These are phyloP conservation scores for Alopecurus myosuroides DNA, from an alignment of 176 grass and related monocot genomes.

Conservation along the genomic window DNA sequence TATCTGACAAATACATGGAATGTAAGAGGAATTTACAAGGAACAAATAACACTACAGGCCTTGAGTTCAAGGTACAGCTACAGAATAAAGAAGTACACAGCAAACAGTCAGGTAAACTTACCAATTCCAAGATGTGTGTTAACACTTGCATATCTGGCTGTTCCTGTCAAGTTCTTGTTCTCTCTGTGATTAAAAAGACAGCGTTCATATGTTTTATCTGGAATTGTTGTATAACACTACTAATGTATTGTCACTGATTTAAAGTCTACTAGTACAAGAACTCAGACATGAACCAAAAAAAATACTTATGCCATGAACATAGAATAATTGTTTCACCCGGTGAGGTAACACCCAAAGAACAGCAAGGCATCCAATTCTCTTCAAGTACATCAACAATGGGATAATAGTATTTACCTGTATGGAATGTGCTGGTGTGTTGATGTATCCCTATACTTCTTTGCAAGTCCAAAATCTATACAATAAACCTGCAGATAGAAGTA, in stretches of 20 bases:
- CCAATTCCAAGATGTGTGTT: slow-evolving; percentile 70
- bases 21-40: background rate
- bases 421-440: slow-evolving; percentile 69
- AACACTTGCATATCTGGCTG: slow-evolving; percentile 63
- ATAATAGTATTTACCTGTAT: slow-evolving; percentile 39
- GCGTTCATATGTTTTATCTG: background rate
- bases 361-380: background rate
- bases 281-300: background rate
- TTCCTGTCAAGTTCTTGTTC: slow-evolving; percentile 69
- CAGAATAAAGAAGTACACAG: background rate
- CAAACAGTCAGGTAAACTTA: slow-evolving; percentile 17
- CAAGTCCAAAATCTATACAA: slow-evolving; percentile 58
- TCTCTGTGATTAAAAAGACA: slow-evolving; percentile 25
- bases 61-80: background rate
- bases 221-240: background rate
- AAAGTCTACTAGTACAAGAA: background rate
- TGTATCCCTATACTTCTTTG: slow-evolving; percentile 48
- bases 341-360: background rate
- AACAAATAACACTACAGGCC: background rate
- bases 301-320: background rate
- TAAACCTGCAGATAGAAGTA: slow-evolving; percentile 32
- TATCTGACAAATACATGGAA: background rate
- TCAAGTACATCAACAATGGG: background rate
- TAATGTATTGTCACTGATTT: background rate
- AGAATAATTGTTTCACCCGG: background rate